A percentile compares a stretch with the other conserved stretches of the same genome.
Conservation (phyloP, 345 rosid species). For the Bruguiera gymnorhiza region DNA sequence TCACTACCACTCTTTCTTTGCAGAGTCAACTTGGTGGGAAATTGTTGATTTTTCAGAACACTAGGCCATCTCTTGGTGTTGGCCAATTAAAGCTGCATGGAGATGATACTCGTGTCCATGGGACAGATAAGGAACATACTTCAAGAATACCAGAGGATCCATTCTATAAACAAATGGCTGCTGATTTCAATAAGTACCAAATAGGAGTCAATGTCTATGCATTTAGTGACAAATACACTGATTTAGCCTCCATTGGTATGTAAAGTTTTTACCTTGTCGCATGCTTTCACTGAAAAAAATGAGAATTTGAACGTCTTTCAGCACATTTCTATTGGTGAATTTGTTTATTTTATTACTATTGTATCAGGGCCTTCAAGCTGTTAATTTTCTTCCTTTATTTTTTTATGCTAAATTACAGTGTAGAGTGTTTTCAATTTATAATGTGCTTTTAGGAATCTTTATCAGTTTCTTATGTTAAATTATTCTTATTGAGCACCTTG, state of each 20-base stretch:
- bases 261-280: conserved; percentile 6
- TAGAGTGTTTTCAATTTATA: too few species aligned
- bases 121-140: conserved; percentile 84
- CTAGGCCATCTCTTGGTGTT: conserved; percentile 89
- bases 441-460: too few species aligned
- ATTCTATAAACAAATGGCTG: conserved; percentile 97
- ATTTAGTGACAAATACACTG: conserved; percentile 85
- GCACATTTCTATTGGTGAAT: too few species aligned
- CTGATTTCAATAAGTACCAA: conserved; percentile 94
- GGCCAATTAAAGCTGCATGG: conserved; percentile 93
- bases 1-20: conserved; percentile 6
- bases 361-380: conserved; percentile 49
- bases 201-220: conserved; percentile 88
- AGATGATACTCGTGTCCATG: conserved; percentile 88
- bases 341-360: too few species aligned
- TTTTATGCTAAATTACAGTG: too few species aligned
- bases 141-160: conserved; percentile 89
- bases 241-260: conserved; percentile 87
- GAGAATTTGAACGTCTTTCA: too few species aligned
- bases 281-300: too few species aligned
- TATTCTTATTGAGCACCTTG: too few species aligned
- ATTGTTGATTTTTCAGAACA: conserved; percentile 81
- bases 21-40: conserved; percentile 97
- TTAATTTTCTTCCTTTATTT: too few species aligned
- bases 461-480: too few species aligned